A percentile compares a stretch with the other conserved stretches of the same genome.
These are phyloP conservation scores for Heritiera fomes DNA, from an alignment of 345 rosid genomes.

Conservation along the genomic window DNA sequence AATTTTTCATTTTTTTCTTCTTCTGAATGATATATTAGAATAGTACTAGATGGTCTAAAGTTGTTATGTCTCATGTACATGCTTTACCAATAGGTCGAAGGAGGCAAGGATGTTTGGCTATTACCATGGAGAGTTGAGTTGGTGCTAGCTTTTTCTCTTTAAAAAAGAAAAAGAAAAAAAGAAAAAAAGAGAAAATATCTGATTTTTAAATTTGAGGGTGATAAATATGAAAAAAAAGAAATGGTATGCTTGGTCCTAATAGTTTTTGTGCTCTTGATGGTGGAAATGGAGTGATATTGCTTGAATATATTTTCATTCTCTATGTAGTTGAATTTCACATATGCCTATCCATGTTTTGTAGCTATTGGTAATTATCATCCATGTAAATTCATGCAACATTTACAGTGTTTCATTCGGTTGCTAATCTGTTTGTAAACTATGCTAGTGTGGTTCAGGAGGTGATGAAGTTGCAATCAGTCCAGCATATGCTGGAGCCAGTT, in stretches of 20 bases:
- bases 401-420: conserved; percentile 8
- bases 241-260: not conserved
- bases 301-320: not conserved
- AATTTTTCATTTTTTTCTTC: not conserved
- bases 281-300: conserved; percentile 2
- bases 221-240: not conserved
- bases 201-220: not conserved
- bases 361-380: not conserved
- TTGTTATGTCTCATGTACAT: not conserved
- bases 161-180: not conserved
- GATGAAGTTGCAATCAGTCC: conserved; percentile 68
- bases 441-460: conserved; percentile 91
- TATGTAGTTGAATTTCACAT: not conserved
- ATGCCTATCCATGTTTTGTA: not conserved
- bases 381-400: not conserved
- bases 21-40: not conserved
- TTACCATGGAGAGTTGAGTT: conserved; percentile 2
- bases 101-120: not conserved
- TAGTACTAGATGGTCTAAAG: not conserved
- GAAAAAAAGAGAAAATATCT: not conserved
- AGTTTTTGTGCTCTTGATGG: not conserved
- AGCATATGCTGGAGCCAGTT: conserved; percentile 76
- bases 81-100: not conserved
- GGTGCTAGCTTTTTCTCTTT: not conserved
- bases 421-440: conserved; percentile 32